A percentile compares a stretch with the other conserved stretches of the same genome.
phyloP scores from a whole-genome alignment of 2,329 filamentous ascomycete species.

The Alternaria solani region DNA sequence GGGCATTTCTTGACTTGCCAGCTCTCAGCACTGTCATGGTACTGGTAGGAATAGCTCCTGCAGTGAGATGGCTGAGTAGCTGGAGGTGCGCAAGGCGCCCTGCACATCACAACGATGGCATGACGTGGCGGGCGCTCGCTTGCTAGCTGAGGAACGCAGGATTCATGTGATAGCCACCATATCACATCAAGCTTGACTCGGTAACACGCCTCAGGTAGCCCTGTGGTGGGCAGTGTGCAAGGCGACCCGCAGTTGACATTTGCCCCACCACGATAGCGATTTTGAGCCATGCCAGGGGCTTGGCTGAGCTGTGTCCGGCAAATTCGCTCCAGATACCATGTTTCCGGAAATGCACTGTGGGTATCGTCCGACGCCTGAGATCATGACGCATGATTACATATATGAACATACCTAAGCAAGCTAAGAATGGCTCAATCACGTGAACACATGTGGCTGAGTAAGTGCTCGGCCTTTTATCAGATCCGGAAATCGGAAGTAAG shows the following conservation, averaged over 20 bases:
- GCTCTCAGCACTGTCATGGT: neutral
- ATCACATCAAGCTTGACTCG: slow-evolving; percentile 6
- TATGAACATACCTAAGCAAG: neutral
- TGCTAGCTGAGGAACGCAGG: slow-evolving; percentile 11
- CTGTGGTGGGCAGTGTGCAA: neutral
- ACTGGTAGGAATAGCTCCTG: neutral
- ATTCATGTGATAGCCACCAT: slow-evolving; percentile 3
- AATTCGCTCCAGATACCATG: slow-evolving; percentile 23
- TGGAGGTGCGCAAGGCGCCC: slow-evolving; percentile 7
- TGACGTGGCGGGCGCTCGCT: slow-evolving; percentile 19
- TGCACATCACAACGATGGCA: slow-evolving; percentile 2
- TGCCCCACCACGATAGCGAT: neutral
- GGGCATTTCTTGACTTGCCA: neutral
- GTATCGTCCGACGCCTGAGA: slow-evolving; percentile 8
- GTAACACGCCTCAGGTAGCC: slow-evolving; percentile 9
- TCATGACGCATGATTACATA: slow-evolving; percentile 9
- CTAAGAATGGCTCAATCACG: slow-evolving; percentile 7
- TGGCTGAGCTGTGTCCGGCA: neutral
- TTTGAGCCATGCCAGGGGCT: neutral
- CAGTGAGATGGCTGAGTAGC: slow-evolving; percentile 11
- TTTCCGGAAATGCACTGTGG: slow-evolving; percentile 24
- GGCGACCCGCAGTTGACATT: neutral
- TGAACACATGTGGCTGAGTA: neutral
- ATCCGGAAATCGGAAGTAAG: slow-evolving; percentile 1
- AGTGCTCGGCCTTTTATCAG: neutral